Base-by-base conservation (phyloP, 2,329 filamentous ascomycete genomes). In the Fusarium chuoi region DNA sequence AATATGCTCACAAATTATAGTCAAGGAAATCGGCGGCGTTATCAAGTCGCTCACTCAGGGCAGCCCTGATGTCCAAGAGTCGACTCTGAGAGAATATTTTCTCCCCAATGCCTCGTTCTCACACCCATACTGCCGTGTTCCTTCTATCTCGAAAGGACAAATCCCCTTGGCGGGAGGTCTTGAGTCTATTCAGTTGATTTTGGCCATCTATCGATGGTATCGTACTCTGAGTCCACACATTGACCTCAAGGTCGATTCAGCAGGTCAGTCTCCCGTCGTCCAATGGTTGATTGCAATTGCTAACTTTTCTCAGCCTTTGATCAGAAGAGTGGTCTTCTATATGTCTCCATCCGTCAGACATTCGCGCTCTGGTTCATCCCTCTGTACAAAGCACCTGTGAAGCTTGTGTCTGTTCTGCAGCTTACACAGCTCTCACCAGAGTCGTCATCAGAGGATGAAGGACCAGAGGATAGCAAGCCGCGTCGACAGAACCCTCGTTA, bases 361-460 rank as follows among this genome's bases (percentile, higher is more conserved):
- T 96, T 97, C 82, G 87, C 90, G 36, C 85, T 96, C 75, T 96
- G 93, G 90, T 86, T 94, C 74, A 81, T 97, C 24, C 94, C 94
- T 7, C 91, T 95, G 78, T 92, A 95, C 84, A 86, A 88, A 45
- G 88, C 92, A 7, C 87, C 88, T 2, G 92, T 94, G 20, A 85
- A 86, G 12, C 88, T 96, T 17, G 91, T 92, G 22, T 91, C 91
- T 0, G 90, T 94, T 35, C 84, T 96, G 8, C 84, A 88, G 44
- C 88, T 96, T 22, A 85, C 85, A 5, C 86, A 86, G 22, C 82
- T 85, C 57, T 76, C 80, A 17, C 77, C 81, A 4, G 78, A 77
- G 30, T 77, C 79, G 14, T 72, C 77, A n/a, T 70, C 71, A 10
- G 71, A 66, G 1, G 71, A 49, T 33, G 75, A 54, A 58, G 74